Evolutionary conservation across 257 asterid genomes (phyloP).

Genomic region (Leptodermis oblonga): DNA sequence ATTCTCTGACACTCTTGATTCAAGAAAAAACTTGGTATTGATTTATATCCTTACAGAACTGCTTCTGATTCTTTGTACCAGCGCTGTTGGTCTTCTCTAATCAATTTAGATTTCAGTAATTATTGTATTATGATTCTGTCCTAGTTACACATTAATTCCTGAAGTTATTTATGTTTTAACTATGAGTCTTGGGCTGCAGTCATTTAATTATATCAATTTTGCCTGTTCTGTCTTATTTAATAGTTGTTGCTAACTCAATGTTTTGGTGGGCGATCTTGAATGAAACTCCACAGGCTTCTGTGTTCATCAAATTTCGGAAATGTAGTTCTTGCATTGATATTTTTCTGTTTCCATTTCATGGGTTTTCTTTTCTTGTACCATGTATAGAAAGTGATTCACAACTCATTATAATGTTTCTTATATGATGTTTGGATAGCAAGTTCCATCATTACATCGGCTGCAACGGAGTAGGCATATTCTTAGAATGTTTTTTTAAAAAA

Average conservation of each 20-base stretch:
- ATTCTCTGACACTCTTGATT: background rate
- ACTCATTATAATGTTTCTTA: background rate
- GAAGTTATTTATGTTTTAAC: background rate
- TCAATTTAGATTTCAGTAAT: background rate
- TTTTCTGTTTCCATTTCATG: background rate
- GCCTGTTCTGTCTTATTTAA: background rate
- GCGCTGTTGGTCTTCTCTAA: background rate
- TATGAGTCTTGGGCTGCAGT: background rate
- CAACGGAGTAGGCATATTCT: too few species aligned
- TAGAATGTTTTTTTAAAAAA: background rate
- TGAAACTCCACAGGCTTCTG: background rate
- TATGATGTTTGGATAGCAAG: background rate
- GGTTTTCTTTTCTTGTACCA: background rate
- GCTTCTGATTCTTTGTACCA: too few species aligned
- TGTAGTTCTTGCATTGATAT: background rate
- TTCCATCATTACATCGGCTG: background rate
- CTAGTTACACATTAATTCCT: background rate
- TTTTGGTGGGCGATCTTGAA: background rate
- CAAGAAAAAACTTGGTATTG: background rate
- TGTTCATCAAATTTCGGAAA: background rate
- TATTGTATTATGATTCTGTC: background rate
- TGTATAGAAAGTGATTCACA: background rate
- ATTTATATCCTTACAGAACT: background rate
- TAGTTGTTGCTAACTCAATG: background rate
- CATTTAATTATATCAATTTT: background rate